Conservation (phyloP, 2,329 filamentous ascomycete genomes). For the Fusarium sp. region DNA sequence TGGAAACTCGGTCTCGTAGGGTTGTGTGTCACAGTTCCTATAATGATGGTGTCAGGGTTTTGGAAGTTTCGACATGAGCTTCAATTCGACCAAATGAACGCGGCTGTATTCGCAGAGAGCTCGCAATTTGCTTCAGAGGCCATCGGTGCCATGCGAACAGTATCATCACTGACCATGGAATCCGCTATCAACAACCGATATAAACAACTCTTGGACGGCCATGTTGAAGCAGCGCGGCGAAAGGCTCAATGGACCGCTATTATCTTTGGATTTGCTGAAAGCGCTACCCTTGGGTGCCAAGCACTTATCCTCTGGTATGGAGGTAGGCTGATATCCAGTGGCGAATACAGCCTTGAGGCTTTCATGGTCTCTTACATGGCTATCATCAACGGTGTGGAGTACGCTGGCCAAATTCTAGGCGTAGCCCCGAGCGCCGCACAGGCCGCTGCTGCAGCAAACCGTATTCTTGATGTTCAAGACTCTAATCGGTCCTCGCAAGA, state of each 20-base stretch:
- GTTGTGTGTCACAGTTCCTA: constrained; percentile 51
- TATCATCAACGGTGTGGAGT: constrained; percentile 72
- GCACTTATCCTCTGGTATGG: constrained; percentile 76
- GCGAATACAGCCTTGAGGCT: constrained; percentile 59
- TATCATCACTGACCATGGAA: constrained; percentile 77
- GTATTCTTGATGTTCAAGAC: constrained; percentile 59
- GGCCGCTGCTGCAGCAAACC: constrained; percentile 68
- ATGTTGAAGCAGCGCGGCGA: constrained; percentile 69
- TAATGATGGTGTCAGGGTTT: constrained; percentile 51
- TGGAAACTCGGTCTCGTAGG: constrained; percentile 56
- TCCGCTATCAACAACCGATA: constrained; percentile 73
- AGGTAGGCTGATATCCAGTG: constrained; percentile 65
- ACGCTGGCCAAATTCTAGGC: constrained; percentile 59
- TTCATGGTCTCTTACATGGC: constrained; percentile 73
- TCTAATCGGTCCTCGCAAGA: not conserved
- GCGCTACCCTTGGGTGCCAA: constrained; percentile 70
- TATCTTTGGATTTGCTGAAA: constrained; percentile 77
- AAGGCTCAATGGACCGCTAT: constrained; percentile 72
- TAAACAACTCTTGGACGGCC: constrained; percentile 65
- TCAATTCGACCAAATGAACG: constrained; percentile 73
- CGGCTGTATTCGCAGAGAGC: constrained; percentile 75
- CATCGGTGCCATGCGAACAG: constrained; percentile 79
- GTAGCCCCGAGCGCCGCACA: constrained; percentile 74
- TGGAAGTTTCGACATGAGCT: constrained; percentile 60
- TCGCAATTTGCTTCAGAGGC: constrained; percentile 81